Percentiles rank a stretch among this genome's conserved stretches.
phyloP scores from a whole-genome alignment of 352 stramenopile species.

The Pythium guiyangense region DNA sequence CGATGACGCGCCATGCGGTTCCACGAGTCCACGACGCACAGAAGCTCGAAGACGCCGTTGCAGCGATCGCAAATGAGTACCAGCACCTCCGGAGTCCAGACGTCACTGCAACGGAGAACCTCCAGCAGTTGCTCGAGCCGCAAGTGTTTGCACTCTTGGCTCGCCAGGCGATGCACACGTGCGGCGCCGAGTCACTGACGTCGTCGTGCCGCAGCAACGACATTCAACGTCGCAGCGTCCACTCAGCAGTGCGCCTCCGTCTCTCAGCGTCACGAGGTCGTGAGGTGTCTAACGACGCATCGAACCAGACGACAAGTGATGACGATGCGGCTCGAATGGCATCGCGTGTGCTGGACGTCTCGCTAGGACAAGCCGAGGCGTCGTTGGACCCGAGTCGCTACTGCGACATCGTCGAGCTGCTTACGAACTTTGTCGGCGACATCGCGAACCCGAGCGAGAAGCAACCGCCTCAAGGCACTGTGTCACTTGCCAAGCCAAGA shows the following conservation, averaged over 20 bases:
- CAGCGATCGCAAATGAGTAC: conserved; percentile 27
- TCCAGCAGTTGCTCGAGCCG: conserved; percentile 36
- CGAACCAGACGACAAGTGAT: neutral
- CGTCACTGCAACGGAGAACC: conserved; percentile 29
- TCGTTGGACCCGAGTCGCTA: conserved; percentile 7
- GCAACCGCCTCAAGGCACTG: neutral
- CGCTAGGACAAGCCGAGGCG: conserved; percentile 10
- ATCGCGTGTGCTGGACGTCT: conserved; percentile 12
- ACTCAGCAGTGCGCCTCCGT: conserved; percentile 61
- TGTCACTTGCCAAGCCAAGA: neutral
- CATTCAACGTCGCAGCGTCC: conserved; percentile 42
- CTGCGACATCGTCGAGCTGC: conserved; percentile 7
- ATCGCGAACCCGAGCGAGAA: neutral
- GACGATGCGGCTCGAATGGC: too few relatives aligned
- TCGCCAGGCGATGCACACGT: conserved; percentile 33
- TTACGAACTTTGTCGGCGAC: conserved; percentile 10
- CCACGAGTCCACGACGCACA: conserved; percentile 14
- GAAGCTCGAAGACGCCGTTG: conserved; percentile 17
- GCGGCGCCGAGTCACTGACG: conserved; percentile 21
- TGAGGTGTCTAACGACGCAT: neutral
- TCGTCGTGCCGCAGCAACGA: conserved; percentile 16
- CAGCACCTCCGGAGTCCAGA: conserved; percentile 34
- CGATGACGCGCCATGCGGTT: conserved; percentile 16
- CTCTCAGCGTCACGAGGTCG: neutral
- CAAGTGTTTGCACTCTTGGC: conserved; percentile 32